Evolutionary conservation across 257 asterid species (phyloP).

Genomic region (Nicotiana otophora): DNA sequence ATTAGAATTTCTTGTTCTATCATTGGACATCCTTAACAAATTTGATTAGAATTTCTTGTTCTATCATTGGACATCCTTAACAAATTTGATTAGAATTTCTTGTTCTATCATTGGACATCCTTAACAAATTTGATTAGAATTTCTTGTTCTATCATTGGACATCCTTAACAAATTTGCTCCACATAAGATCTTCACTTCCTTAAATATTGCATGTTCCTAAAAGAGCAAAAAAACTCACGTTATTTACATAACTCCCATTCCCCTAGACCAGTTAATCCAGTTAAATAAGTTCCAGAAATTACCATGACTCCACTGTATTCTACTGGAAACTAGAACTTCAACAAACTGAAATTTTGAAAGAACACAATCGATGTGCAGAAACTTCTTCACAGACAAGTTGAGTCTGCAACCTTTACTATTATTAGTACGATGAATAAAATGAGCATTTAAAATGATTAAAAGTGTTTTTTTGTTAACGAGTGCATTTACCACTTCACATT

Average conservation of each 20-base stretch:
- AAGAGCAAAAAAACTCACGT: not conserved
- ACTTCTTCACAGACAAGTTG: no score
- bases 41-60: not conserved
- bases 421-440: not conserved
- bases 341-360: not conserved
- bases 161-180: not conserved
- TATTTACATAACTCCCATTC: not conserved
- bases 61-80: not conserved
- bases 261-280: not conserved
- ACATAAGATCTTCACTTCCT: not conserved
- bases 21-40: not conserved
- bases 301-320: not conserved
- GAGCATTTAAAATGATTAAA: not conserved
- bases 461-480: not conserved
- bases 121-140: not conserved
- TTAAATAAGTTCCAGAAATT: not conserved
- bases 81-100: not conserved
- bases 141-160: not conserved
- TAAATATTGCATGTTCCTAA: not conserved
- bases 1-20: not conserved
- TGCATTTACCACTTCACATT: not conserved
- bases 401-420: not conserved
- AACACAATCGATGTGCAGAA: not conserved
- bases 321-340: not conserved
- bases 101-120: not conserved